Conservation (phyloP, 2,329 filamentous ascomycete species). For the Fusarium torulosum region DNA sequence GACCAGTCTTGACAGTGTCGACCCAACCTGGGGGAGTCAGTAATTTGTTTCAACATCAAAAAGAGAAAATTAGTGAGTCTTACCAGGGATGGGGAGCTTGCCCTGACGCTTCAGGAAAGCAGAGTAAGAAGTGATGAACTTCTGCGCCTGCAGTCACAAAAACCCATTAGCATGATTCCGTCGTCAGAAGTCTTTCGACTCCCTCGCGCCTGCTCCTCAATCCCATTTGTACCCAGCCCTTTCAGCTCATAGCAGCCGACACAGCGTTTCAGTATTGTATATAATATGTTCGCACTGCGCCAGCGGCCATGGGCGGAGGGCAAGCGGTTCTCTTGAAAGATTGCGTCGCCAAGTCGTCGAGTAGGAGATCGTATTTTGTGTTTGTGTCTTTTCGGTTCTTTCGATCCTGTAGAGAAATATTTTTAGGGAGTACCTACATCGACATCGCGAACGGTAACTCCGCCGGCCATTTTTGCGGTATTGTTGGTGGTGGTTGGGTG, state of each 20-base stretch:
- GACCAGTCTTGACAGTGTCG: constrained; percentile 98
- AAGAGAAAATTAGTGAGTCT: constrained; percentile 51
- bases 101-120: constrained; percentile 94
- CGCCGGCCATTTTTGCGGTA: constrained; percentile 81
- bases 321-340: constrained; percentile 46
- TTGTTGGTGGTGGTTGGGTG: constrained; percentile 48
- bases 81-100: constrained; percentile 91
- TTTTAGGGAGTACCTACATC: constrained; percentile 72
- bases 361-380: constrained; percentile 22
- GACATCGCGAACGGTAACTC: constrained; percentile 86
- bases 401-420: constrained; percentile 21
- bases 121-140: constrained; percentile 89
- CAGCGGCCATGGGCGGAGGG: constrained; percentile 39
- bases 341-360: constrained; percentile 49
- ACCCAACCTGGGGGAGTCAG: constrained; percentile 80
- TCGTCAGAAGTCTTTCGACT: constrained; percentile 79
- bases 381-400: constrained; percentile 16
- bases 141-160: constrained; percentile 75
- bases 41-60: not conserved
- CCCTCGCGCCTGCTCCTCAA: constrained; percentile 77
- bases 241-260: constrained; percentile 34
- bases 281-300: constrained; percentile 34
- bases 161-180: constrained; percentile 78
- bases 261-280: constrained; percentile 36
- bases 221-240: constrained; percentile 48